Evolutionary conservation across 2,329 filamentous ascomycete genomes (phyloP).

Genomic region (Ceratocystis smalleyi): DNA sequence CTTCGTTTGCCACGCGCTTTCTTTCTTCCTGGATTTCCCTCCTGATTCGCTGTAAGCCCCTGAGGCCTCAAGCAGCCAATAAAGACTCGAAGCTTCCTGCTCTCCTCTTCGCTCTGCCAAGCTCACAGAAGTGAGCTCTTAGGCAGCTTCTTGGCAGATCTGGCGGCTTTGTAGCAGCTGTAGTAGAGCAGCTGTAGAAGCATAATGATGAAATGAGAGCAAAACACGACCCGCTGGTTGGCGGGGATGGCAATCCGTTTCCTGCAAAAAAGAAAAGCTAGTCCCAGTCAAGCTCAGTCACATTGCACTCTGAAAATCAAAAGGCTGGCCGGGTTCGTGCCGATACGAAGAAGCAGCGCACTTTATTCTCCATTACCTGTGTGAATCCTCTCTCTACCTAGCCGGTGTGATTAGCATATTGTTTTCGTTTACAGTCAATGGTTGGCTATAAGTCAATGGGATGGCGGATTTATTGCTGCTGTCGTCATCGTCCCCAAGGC

Average conservation of each 20-base stretch:
- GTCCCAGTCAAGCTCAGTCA: neutral
- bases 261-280: neutral
- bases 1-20: neutral
- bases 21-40: neutral
- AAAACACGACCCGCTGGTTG: too few relatives aligned
- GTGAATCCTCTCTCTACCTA: too few relatives aligned
- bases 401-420: too few relatives aligned
- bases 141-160: neutral
- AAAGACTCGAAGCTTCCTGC: neutral
- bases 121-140: neutral
- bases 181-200: neutral
- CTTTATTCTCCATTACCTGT: too few relatives aligned
- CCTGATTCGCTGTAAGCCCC: neutral
- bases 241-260: too few relatives aligned
- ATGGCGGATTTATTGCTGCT: too few relatives aligned
- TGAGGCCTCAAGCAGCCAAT: neutral
- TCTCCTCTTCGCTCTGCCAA: neutral
- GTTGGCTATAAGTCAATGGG: too few relatives aligned
- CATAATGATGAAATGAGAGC: neutral
- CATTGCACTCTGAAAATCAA: neutral
- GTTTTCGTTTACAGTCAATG: too few relatives aligned
- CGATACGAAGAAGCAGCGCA: neutral
- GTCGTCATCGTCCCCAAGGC: too few relatives aligned
- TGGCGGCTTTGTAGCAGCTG: neutral
- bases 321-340: slow-evolving; percentile 1